Evolutionary conservation across 371 early-diverging fungal species (phyloP).

Genomic region (Actinomortierella ambigua): DNA sequence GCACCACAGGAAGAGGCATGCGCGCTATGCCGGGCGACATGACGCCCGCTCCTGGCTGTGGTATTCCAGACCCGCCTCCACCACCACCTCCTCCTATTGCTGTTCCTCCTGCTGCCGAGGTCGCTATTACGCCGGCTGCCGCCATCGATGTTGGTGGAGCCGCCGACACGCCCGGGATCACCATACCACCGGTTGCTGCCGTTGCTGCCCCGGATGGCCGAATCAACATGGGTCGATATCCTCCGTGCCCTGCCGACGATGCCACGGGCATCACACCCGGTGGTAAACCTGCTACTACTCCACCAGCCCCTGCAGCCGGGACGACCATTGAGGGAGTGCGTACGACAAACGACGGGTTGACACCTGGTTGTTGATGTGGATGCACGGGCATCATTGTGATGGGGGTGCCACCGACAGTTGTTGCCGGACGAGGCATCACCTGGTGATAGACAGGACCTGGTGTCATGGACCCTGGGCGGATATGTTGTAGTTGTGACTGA

Average conservation of each 20-base stretch:
- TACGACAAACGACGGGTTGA: slow-evolving; percentile 22
- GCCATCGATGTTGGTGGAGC: slow-evolving; percentile 26
- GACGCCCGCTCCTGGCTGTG: slow-evolving; percentile 28
- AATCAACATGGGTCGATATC: too few relatives aligned
- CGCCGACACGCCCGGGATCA: slow-evolving; percentile 31
- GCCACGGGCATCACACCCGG: too few relatives aligned
- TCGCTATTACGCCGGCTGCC: too few relatives aligned
- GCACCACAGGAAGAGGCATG: slow-evolving; percentile 19
- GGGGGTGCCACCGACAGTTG: slow-evolving; percentile 12
- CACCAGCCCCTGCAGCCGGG: slow-evolving; percentile 7
- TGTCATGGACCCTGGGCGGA: not conserved
- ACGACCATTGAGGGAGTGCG: slow-evolving; percentile 25
- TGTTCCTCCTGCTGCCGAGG: too few relatives aligned
- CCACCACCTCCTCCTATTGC: too few relatives aligned
- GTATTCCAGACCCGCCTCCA: too few relatives aligned
- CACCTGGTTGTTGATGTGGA: slow-evolving; percentile 9
- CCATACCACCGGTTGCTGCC: slow-evolving; percentile 17
- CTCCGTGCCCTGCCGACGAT: too few relatives aligned
- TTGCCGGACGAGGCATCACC: slow-evolving; percentile 7
- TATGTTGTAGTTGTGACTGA: not conserved
- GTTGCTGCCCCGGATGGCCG: slow-evolving; percentile 9
- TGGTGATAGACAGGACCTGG: not conserved
- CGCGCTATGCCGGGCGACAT: slow-evolving; percentile 30
- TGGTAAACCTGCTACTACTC: too few relatives aligned
- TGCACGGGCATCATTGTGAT: too few relatives aligned